These are phyloP conservation scores for Poterioochromonas sp. DNA, from an alignment of 352 stramenopile species.

Conservation along the genomic window DNA sequence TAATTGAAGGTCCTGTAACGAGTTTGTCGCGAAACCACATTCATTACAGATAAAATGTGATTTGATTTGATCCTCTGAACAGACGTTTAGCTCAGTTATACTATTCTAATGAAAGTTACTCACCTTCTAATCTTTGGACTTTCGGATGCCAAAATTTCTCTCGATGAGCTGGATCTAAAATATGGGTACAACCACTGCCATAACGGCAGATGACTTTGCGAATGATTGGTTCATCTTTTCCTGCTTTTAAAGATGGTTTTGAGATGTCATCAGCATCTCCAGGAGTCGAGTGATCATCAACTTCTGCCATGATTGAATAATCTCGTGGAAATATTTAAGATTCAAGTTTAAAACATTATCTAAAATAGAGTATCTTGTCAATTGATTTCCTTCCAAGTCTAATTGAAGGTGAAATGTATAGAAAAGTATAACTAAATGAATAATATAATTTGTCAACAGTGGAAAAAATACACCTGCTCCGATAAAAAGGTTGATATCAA, in stretches of 20 bases:
- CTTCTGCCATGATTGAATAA: not conserved
- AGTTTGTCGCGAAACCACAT: not conserved
- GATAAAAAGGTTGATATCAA: too few species aligned
- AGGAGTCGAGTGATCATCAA: not conserved
- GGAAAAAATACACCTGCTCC: too few species aligned
- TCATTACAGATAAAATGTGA: constrained; percentile 26
- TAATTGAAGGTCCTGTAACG: constrained; percentile 34
- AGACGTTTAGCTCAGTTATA: not conserved
- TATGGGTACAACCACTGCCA: constrained; percentile 26
- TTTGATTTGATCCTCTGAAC: constrained; percentile 10
- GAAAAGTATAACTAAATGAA: too few species aligned
- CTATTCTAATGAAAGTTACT: not conserved
- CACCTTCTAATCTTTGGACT: constrained; percentile 2
- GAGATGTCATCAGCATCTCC: not conserved
- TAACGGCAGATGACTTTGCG: constrained; percentile 20
- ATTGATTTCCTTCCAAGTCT: too few species aligned
- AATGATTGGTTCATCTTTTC: not conserved
- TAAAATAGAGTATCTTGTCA: too few species aligned
- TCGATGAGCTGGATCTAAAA: constrained; percentile 5
- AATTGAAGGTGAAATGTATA: too few species aligned
- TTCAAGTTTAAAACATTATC: not conserved
- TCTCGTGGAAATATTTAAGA: not conserved
- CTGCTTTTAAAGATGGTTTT: not conserved
- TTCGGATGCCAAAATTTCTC: constrained; percentile 14
- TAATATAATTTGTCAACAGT: too few species aligned